Conservation (phyloP, 2,329 filamentous ascomycete genomes). For the Beauveria brongniartii region DNA sequence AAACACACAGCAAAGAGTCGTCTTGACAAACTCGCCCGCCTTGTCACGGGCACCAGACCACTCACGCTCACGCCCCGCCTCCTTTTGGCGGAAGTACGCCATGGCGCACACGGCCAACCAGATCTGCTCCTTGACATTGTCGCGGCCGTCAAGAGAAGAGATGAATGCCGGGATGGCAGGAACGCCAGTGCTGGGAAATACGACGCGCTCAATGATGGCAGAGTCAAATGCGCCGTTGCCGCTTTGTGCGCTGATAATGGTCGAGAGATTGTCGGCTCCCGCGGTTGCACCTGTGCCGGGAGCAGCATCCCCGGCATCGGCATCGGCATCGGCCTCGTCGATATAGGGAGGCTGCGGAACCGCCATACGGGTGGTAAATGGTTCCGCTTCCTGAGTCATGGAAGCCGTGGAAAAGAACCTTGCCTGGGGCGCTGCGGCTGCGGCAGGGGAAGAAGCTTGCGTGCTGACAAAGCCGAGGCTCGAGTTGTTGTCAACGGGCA, state of each 20-base stretch:
- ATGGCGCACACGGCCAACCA: neutral
- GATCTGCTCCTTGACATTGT: neutral
- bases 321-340: too few relatives aligned
- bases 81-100: neutral
- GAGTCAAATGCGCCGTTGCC: neutral
- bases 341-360: too few relatives aligned
- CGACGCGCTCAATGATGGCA: neutral
- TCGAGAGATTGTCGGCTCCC: neutral
- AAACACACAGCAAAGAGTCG: neutral
- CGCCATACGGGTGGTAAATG: neutral
- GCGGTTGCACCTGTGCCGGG: too few relatives aligned
- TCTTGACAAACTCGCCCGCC: neutral
- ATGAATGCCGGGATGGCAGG: neutral
- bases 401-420: too few relatives aligned
- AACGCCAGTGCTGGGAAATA: neutral
- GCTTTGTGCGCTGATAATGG: neutral
- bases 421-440: neutral
- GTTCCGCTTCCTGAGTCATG: too few relatives aligned
- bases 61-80: neutral
- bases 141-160: neutral
- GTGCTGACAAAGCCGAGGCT: neutral
- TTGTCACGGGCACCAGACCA: neutral
- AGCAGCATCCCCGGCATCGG: too few relatives aligned
- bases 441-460: neutral
- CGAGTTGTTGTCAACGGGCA: neutral